Evolutionary conservation across 495 filamentous ascomycete genomes (phyloP).

Genomic region (Letharia lupina): DNA sequence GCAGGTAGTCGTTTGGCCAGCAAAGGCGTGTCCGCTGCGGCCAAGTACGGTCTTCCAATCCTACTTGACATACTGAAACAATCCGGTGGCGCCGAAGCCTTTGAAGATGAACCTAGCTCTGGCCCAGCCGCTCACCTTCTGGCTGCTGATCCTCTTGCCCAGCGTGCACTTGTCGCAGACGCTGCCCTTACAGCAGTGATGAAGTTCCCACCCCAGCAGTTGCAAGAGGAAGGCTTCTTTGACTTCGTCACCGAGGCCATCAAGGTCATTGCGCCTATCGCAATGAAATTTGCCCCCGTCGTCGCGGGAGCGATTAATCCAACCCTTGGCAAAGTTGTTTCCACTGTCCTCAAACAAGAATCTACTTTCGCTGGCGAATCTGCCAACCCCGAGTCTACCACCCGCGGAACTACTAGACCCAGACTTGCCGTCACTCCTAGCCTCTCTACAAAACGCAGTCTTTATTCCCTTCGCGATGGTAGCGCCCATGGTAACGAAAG

Average conservation of each 20-base stretch:
- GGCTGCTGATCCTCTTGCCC: constrained; percentile 16
- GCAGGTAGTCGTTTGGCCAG: constrained; percentile 25
- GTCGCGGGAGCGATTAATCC: constrained; percentile 21
- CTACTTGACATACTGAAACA: constrained; percentile 20
- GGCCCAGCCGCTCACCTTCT: constrained; percentile 13
- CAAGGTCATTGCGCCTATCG: constrained; percentile 24
- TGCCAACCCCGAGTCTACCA: neutral
- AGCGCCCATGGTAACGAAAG: neutral
- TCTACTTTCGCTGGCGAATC: constrained; percentile 8
- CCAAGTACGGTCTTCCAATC: constrained; percentile 23
- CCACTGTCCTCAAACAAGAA: constrained; percentile 10
- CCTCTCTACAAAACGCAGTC: constrained; percentile 1
- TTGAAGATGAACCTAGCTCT: constrained; percentile 18
- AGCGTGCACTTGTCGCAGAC: constrained; percentile 34
- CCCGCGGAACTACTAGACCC: neutral
- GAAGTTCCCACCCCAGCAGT: constrained; percentile 25
- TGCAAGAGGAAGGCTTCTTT: constrained; percentile 29
- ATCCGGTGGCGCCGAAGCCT: constrained; percentile 16
- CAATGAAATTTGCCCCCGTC: constrained; percentile 22
- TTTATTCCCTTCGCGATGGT: constrained; percentile 4
- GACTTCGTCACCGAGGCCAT: constrained; percentile 21
- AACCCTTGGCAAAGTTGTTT: constrained; percentile 18
- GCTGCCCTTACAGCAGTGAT: constrained; percentile 33
- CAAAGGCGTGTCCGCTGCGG: constrained; percentile 21
- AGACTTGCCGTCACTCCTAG: neutral